Percentiles rank a stretch among this genome's conserved stretches.
Evolutionary conservation across 768 basidiomycete genomes (phyloP).

Genomic region (Tulasnella sp.): DNA sequence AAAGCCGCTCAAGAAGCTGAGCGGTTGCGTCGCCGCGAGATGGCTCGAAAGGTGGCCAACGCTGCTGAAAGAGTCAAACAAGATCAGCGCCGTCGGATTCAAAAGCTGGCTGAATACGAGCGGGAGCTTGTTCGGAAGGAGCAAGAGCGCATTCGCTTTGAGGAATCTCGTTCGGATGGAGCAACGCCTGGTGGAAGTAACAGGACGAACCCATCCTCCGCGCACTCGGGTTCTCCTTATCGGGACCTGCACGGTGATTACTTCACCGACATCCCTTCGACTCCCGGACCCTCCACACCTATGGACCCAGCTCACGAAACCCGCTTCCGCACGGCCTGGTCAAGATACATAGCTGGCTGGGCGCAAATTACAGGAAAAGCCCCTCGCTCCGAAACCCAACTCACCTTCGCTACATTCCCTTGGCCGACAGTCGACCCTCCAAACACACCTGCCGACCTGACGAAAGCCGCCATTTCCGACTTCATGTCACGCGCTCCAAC

Average conservation of each 20-base stretch:
- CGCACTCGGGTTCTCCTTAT: not conserved
- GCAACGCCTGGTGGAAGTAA: not conserved
- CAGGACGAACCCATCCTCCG: not conserved
- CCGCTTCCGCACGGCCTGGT: not conserved
- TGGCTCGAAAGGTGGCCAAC: not conserved
- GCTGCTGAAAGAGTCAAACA: not conserved
- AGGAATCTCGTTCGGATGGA: not conserved
- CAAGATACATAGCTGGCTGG: conserved; percentile 2
- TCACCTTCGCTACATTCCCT: conserved; percentile 16
- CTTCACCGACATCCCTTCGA: not conserved
- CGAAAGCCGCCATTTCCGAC: not conserved
- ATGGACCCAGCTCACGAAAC: not conserved
- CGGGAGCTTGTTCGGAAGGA: not conserved
- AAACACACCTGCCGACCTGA: not conserved
- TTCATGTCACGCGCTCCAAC: conserved; percentile 2
- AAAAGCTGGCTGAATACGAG: not conserved
- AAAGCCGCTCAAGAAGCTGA: conserved; percentile 1
- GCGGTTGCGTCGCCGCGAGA: not conserved
- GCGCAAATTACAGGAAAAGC: not conserved
- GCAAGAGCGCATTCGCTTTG: not conserved
- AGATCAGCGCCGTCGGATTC: not conserved
- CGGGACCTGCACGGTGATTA: not conserved
- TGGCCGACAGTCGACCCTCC: conserved; percentile 17
- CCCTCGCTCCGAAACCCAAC: not conserved
- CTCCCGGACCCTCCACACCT: not conserved